Evolutionary conservation across 139 green algal genomes (phyloP), one percentile per base, ranked within the genome.

Genomic region (Tetraselmis chui): DNA sequence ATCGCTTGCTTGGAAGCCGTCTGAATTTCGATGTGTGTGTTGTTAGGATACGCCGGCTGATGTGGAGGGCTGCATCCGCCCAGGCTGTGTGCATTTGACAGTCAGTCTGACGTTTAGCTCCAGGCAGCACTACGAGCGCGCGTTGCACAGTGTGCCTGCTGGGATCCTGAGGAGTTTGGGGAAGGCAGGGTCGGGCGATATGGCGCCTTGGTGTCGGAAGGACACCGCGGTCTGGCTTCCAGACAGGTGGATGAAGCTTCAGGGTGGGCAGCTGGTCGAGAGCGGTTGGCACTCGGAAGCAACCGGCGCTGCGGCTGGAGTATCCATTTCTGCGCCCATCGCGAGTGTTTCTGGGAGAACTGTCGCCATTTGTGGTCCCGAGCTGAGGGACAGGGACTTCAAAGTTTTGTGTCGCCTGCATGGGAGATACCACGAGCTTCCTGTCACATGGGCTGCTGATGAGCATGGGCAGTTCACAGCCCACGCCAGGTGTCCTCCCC

Each of bases 41-140:
- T 67, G 45, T 67, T 18, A 67, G 45, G 45, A 67, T 18, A 67
- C 18, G 45, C 45, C 45, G 45, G 45, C 18, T 5, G 45, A 67
- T 67, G 45, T 86, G n/a, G 78, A 86, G 76, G 79, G 83, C 58
- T 84, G 28, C 78, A 28, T 84, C 31, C 83, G 83, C 26, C 78
- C 83, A 0, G 84, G 84, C 28, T 87, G 84, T 76, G 45, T 79
- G 30, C 79, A 87, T 75, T 77, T 87, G 0, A 87, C 84, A 0
- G 28, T 86, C 29, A 28, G 76, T 30, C 45, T 67, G 45, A 67
- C 45, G 11, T 67, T 67, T 18, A 18, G 11, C 45, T 67, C 45
- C 5, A 67, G 11, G 45, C 11, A 67, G 45, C 45, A 67, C 45
- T 67, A 67, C 18, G 11, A 67, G 45, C 45, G 45, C 5, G 45